These are phyloP conservation scores for Phellinidium pouzarii DNA, from an alignment of 1,284 basidiomycete genomes.

Conservation along the genomic window DNA sequence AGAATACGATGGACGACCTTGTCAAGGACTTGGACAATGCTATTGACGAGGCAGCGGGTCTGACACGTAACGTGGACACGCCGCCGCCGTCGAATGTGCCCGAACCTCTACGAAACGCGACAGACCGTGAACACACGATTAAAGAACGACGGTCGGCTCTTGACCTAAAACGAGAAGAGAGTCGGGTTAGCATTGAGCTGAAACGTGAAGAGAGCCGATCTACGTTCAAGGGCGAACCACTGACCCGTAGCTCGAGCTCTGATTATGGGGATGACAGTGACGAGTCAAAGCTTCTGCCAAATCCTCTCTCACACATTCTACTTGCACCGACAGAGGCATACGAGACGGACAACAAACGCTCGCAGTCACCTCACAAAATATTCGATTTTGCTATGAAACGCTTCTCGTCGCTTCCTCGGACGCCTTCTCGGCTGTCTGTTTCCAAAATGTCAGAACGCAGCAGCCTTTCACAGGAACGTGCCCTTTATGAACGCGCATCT, in stretches of 20 bases:
- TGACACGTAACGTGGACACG: constrained; percentile 23
- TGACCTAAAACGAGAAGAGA: background rate
- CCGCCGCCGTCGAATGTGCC: constrained; percentile 25
- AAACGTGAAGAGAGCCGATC: constrained; percentile 13
- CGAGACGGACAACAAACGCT: constrained; percentile 24
- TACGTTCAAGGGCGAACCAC: constrained; percentile 13
- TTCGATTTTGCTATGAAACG: constrained; percentile 41
- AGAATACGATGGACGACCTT: constrained; percentile 27
- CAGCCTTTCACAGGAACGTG: constrained; percentile 23
- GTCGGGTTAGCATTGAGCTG: constrained; percentile 8
- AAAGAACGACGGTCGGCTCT: constrained; percentile 9
- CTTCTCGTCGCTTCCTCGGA: constrained; percentile 52
- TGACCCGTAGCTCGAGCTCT: constrained; percentile 4
- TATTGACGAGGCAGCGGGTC: constrained; percentile 30
- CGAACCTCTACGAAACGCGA: constrained; percentile 18
- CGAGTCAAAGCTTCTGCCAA: constrained; percentile 6
- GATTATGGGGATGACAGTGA: constrained; percentile 12
- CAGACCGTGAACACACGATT: constrained; percentile 14
- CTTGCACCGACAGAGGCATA: constrained; percentile 9
- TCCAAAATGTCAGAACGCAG: constrained; percentile 28
- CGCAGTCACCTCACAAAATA: constrained; percentile 22
- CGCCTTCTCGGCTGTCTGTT: constrained; percentile 45
- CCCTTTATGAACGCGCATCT: constrained; percentile 9
- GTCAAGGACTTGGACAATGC: constrained; percentile 28
- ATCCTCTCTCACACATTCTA: background rate